Evolutionary conservation across 306 rosid species (phyloP).

Genomic region (Acacia confusa): DNA sequence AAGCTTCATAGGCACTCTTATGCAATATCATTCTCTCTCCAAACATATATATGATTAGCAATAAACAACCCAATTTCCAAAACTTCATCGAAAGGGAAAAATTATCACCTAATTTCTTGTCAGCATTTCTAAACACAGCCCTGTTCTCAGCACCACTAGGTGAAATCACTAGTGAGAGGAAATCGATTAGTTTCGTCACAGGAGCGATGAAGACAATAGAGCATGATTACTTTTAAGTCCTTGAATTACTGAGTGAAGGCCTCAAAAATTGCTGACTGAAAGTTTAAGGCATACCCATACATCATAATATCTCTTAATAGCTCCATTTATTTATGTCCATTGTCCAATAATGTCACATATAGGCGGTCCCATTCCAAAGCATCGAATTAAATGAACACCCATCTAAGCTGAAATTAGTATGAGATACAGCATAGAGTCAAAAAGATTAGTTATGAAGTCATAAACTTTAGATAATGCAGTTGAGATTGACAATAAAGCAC

Average conservation of each 20-base stretch:
- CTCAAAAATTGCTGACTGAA: neutral
- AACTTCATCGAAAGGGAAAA: neutral
- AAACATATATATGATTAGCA: neutral
- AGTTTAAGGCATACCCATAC: neutral
- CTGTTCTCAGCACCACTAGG: neutral
- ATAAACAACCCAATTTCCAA: neutral
- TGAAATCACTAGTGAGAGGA: neutral
- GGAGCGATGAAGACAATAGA: neutral
- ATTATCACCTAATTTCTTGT: neutral
- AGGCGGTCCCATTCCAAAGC: slow-evolving; percentile 34
- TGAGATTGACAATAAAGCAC: neutral
- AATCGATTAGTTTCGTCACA: neutral
- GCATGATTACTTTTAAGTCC: neutral
- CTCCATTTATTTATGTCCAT: slow-evolving; percentile 21
- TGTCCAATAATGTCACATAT: neutral
- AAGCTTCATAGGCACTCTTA: neutral
- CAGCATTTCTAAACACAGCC: neutral
- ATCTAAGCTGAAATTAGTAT: slow-evolving; percentile 14
- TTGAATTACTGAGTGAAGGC: neutral
- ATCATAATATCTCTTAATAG: slow-evolving; percentile 14
- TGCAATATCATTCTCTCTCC: neutral
- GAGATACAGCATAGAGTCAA: neutral
- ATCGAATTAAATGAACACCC: slow-evolving; percentile 28
- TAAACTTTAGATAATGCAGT: slow-evolving; percentile 18
- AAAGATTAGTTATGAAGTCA: neutral